These are phyloP conservation scores for Piloderma croceum DNA, from an alignment of 768 basidiomycete species.

Conservation along the genomic window DNA sequence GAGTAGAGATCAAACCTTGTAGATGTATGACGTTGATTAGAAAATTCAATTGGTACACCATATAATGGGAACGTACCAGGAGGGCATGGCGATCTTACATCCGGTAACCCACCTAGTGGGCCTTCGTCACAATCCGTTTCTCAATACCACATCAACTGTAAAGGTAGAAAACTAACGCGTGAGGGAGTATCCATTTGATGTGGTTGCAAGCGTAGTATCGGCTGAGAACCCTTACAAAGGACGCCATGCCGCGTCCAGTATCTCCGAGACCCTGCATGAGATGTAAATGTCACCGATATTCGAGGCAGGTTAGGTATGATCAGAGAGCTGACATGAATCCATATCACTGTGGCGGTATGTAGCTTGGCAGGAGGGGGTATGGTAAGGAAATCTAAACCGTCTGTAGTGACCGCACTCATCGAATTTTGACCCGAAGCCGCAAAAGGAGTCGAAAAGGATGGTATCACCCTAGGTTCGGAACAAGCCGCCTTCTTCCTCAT, in stretches of 20 bases:
- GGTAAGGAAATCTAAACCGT: too few relatives aligned
- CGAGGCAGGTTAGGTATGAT: too few relatives aligned
- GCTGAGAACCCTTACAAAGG: slow-evolving; percentile 44
- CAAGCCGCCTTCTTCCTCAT: too few relatives aligned
- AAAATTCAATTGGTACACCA: background rate
- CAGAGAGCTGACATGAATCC: too few relatives aligned
- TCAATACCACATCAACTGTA: background rate
- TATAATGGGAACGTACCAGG: slow-evolving; percentile 33
- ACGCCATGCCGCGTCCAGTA: slow-evolving; percentile 49
- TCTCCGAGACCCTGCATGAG: slow-evolving; percentile 56
- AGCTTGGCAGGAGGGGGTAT: too few relatives aligned
- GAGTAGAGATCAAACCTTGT: slow-evolving; percentile 52
- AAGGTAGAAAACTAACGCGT: slow-evolving; percentile 35
- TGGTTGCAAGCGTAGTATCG: slow-evolving; percentile 38
- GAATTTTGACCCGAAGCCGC: too few relatives aligned
- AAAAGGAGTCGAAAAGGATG: too few relatives aligned
- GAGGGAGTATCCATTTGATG: slow-evolving; percentile 66
- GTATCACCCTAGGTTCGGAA: too few relatives aligned
- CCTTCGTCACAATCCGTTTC: slow-evolving; percentile 5
- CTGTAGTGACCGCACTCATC: too few relatives aligned
- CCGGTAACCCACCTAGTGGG: slow-evolving; percentile 46
- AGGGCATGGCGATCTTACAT: slow-evolving; percentile 45
- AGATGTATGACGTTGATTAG: background rate
- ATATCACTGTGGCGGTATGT: too few relatives aligned
- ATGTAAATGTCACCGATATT: too few relatives aligned